phyloP scores from a whole-genome alignment of 208 protist species.

The Trypanosoma cruzi region DNA sequence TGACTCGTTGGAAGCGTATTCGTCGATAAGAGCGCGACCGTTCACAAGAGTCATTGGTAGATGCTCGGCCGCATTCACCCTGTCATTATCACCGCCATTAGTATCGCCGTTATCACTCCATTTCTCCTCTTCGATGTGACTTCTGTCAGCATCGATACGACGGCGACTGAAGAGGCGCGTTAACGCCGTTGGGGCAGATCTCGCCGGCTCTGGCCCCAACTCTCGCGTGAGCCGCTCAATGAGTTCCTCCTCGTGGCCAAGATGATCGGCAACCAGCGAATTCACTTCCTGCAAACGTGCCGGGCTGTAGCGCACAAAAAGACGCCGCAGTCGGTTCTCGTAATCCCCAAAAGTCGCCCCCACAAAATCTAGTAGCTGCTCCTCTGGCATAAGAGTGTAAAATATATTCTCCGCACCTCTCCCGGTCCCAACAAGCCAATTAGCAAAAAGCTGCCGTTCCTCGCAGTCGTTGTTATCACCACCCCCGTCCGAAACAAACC shows the following conservation, averaged over 20 bases:
- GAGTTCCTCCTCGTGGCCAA: conserved; percentile 12
- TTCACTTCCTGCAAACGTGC: conserved; percentile 3
- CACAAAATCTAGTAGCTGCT: conserved; percentile 20
- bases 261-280: background rate
- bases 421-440: background rate
- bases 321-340: conserved; percentile 10
- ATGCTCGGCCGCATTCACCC: background rate
- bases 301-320: conserved; percentile 27
- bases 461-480: background rate
- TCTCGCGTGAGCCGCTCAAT: conserved; percentile 1
- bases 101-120: conserved; percentile 11
- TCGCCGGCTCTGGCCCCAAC: conserved; percentile 17
- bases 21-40: conserved; percentile 15
- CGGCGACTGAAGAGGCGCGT: conserved; percentile 7
- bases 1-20: background rate
- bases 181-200: conserved; percentile 12
- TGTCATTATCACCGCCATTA: conserved; percentile 3
- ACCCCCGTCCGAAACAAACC: background rate
- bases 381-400: conserved; percentile 6
- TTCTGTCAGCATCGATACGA: conserved; percentile 1
- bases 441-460: background rate
- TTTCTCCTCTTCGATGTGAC: conserved; percentile 23
- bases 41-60: conserved; percentile 2
- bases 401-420: conserved; percentile 4
- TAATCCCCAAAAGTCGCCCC: conserved; percentile 17